Percentiles rank a stretch among this genome's conserved stretches.
phyloP scores from a whole-genome alignment of 257 asterid species.

The Gentiana macrophylla region DNA sequence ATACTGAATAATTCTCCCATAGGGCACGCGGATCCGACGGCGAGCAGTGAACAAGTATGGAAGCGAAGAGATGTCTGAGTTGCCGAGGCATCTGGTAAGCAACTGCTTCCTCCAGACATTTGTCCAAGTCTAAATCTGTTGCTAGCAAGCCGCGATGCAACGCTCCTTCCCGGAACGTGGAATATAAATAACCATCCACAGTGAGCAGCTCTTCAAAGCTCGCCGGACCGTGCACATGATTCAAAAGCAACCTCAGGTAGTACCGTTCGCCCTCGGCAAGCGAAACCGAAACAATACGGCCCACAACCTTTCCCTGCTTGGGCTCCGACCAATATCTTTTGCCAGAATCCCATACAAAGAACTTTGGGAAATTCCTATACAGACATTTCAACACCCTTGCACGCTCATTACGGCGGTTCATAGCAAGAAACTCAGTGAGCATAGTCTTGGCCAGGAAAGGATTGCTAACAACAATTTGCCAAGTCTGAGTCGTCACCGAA shows the following conservation, averaged over 20 bases:
- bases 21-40: no score
- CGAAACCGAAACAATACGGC: background rate
- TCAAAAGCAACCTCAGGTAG: background rate
- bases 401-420: background rate
- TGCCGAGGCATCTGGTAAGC: background rate
- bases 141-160: no score
- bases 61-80: background rate
- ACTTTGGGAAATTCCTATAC: background rate
- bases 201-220: no score
- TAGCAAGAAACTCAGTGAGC: background rate
- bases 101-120: no score
- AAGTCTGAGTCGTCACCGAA: no score
- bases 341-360: background rate
- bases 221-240: no score
- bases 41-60: no score
- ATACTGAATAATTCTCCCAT: no score
- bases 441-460: background rate
- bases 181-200: no score
- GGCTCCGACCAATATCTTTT: background rate
- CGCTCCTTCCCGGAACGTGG: no score
- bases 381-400: background rate
- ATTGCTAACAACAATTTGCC: background rate
- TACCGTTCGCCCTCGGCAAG: background rate
- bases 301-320: background rate
- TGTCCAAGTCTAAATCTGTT: no score